Evolutionary conservation across 345 rosid genomes (phyloP), one percentile per base, ranked within the genome.

Genomic region (Syzygium aromaticum): DNA sequence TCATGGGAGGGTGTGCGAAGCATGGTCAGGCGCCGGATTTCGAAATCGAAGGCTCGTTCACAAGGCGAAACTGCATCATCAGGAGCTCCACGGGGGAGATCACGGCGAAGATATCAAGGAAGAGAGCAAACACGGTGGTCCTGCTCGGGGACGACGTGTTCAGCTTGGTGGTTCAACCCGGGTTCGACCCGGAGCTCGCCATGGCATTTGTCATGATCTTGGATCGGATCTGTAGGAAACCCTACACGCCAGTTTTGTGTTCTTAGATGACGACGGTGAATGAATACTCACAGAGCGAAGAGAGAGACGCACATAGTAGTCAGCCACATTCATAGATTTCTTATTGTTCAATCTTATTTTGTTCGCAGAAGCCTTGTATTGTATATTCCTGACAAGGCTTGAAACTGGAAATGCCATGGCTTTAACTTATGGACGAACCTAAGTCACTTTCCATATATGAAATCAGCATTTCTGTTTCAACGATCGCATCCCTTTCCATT

Each of bases 111-210:
- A 89, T 93, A 11, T 43, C 77, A 3, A 85, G 93, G 84, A 91
- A 92, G 87, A 88, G 94, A 85, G 92, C 89, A 8, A 92, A 90
- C 86, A 88, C 91, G 0, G 88, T 90, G 0, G 73, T 93, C 51
- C 57, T 93, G 73, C 92, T 93, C 0, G 87, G 87, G 83, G 91
- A 91, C 30, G 94, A 93, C 59, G 94, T 93, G 54, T 93, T 93
- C 82, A 90, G 89, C 88, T 84, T 93, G 82, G 90, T 30, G 38
- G 90, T 93, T 46, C 88, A 90, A 9, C 94, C 95, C 40, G 95
- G 91, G 86, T 91, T 88, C 80, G 92, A 92, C 53, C 84, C 88
- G 2, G 88, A 90, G 11, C 92, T 92, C 63, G 52, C 88, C 54
- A 93, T 93, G 95, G 93, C 93, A 2, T 91, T 92, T 73, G 88